Evolutionary conservation across 441 rosid genomes (phyloP).

Genomic region (Jatropha podagrica): DNA sequence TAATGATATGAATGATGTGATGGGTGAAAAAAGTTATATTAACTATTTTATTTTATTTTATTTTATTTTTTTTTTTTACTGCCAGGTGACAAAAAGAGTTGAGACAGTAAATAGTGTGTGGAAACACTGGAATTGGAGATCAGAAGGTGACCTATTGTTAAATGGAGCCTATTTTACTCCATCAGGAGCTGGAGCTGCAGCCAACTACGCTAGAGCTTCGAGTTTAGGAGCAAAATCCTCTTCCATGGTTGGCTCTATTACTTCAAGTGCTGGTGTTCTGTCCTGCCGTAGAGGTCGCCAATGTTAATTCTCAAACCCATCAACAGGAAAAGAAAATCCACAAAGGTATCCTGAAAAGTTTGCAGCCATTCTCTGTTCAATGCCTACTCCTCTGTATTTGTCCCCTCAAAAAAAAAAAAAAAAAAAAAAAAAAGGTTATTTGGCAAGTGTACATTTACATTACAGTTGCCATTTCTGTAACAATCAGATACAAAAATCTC

Average conservation of each 20-base stretch:
- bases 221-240: slow-evolving; percentile 90
- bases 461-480: slow-evolving; percentile 20
- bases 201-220: slow-evolving; percentile 90
- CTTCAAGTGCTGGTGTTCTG: slow-evolving; percentile 66
- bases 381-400: slow-evolving; percentile 7
- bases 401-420: slow-evolving; percentile 1
- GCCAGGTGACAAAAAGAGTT: slow-evolving; percentile 88
- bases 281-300: slow-evolving; percentile 54
- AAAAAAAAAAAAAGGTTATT: background rate
- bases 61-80: background rate
- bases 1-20: background rate
- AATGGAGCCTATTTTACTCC: slow-evolving; percentile 89
- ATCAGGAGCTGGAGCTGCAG: slow-evolving; percentile 78
- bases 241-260: slow-evolving; percentile 60
- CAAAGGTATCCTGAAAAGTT: background rate
- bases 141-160: slow-evolving; percentile 79
- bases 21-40: background rate
- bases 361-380: slow-evolving; percentile 7
- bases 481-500: slow-evolving; percentile 5
- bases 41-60: background rate
- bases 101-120: slow-evolving; percentile 48
- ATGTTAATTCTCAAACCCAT: slow-evolving; percentile 34
- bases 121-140: slow-evolving; percentile 91
- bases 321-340: slow-evolving; percentile 22
- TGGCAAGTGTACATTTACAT: slow-evolving; percentile 39